A percentile compares a stretch with the other conserved stretches of the same genome.
phyloP scores from a whole-genome alignment of 768 basidiomycete genomes.

The Scleroderma bovista region DNA sequence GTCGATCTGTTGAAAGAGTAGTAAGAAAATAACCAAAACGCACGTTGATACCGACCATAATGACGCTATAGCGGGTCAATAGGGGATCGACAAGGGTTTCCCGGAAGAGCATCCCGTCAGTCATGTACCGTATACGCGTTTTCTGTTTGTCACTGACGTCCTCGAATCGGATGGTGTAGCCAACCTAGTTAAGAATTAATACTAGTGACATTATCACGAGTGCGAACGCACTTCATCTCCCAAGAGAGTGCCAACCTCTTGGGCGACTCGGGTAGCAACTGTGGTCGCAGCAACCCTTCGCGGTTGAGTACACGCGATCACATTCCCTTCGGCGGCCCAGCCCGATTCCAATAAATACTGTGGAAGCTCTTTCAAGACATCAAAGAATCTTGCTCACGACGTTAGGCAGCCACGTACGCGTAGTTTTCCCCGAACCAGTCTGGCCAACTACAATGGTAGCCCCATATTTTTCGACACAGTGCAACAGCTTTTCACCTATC shows the following conservation, averaged over 20 bases:
- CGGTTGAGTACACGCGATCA: conserved; percentile 92
- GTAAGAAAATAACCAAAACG: not conserved
- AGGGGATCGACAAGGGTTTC: conserved; percentile 91
- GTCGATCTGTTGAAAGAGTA: conserved; percentile 59
- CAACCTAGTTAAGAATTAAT: conserved; percentile 55
- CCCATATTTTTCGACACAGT: conserved; percentile 77
- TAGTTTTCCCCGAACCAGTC: conserved; percentile 97
- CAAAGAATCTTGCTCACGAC: not conserved
- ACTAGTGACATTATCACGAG: not conserved
- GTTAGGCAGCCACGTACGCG: conserved; percentile 53
- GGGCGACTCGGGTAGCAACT: conserved; percentile 84
- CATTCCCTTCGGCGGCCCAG: conserved; percentile 79
- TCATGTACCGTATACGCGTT: conserved; percentile 93
- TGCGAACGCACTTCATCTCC: conserved; percentile 69
- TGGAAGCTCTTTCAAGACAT: conserved; percentile 66
- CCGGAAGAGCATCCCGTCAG: conserved; percentile 97
- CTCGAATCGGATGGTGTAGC: conserved; percentile 96
- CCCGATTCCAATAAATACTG: conserved; percentile 92
- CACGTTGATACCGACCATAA: conserved; percentile 64
- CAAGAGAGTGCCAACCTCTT: conserved; percentile 83
- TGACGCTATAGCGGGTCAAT: conserved; percentile 86
- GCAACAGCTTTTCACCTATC: conserved; percentile 72
- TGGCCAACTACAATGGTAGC: conserved; percentile 89
- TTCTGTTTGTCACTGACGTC: conserved; percentile 80
- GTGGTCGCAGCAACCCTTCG: conserved; percentile 92